Conservation (phyloP, 2,329 filamentous ascomycete species). For the Diaporthe vexans region DNA sequence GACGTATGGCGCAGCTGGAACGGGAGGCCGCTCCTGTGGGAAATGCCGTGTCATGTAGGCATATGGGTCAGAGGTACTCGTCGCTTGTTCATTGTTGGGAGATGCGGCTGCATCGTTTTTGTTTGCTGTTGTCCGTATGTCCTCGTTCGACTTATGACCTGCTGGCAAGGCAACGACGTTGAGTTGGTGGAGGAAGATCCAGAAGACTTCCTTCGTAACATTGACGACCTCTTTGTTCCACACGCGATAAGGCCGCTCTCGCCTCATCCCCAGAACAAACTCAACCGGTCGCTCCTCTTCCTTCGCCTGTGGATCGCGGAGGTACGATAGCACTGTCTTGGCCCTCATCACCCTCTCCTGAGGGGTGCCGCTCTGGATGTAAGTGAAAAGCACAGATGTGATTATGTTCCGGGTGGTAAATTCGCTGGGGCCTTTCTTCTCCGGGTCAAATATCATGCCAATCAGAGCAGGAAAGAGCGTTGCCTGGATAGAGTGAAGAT, state of each 20-base stretch:
- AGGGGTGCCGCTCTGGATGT: constrained; percentile 78
- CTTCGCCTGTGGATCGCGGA: constrained; percentile 82
- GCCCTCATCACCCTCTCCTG: constrained; percentile 78
- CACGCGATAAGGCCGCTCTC: constrained; percentile 87
- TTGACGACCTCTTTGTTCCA: constrained; percentile 95
- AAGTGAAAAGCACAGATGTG: constrained; percentile 89
- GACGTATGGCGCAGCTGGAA: constrained; percentile 94
- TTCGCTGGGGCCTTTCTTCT: constrained; percentile 97
- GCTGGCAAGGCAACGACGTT: constrained; percentile 83
- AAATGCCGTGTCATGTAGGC: constrained; percentile 81
- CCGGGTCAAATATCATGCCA: constrained; percentile 94
- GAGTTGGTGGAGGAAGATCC: constrained; percentile 96
- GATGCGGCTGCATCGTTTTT: constrained; percentile 40
- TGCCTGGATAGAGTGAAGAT: constrained; percentile 83
- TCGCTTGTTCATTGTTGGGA: constrained; percentile 40
- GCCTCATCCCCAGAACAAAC: constrained; percentile 92
- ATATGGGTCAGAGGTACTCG: constrained; percentile 49
- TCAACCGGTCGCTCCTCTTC: constrained; percentile 83
- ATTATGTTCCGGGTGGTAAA: constrained; percentile 94
- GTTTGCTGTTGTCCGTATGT: constrained; percentile 44
- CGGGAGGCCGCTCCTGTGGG: constrained; percentile 87
- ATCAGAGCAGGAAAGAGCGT: constrained; percentile 89
- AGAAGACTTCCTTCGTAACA: constrained; percentile 98
- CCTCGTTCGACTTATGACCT: constrained; percentile 48
- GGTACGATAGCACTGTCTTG: constrained; percentile 80